Base-by-base conservation (phyloP, 2,329 filamentous ascomycete species). In the Alternaria sp. region DNA sequence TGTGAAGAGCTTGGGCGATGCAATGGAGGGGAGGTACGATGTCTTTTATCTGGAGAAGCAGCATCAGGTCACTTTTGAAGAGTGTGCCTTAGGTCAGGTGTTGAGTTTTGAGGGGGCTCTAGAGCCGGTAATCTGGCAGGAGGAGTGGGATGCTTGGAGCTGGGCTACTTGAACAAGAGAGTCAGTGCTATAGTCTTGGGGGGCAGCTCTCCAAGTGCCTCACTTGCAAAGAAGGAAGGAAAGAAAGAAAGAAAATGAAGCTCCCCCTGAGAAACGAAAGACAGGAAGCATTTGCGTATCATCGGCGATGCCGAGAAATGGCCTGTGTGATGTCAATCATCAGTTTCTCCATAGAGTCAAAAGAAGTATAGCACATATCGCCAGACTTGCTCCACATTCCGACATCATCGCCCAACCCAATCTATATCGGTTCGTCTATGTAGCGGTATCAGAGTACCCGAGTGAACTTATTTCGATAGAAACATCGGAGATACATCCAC, bases 1-100 rank as follows among this genome's bases (percentile, higher is more conserved):
- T 28, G 87, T 89, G 1, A 71, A 73, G 28, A 86, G 73, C 25
- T 74, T 90, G 2, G 70, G 73, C 0, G 85, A 87, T 54, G 87
- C 87, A 0, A 75, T 89, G 57, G 54, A 77, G 4, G 18, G 68
- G 0, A 68, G 69, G 0, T 89, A 82, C 43, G 86, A 90, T 65
- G 62, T 48, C 0, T 89, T 88, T 63, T 90, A 89, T 54, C 70
- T 73, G 14, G 28, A 79, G 38, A 82, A 79, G 20, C 84, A 85
- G 75, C 79, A 79, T 2, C 82, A 81, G 40, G 85, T 90, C 0
- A 73, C 76, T 2, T 90, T 85, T 64, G 78, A 79, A 0, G 81
- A 82, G 20, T 90, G 88, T 68, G 84, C 85, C 66, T 57, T 79
- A 22, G 88, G 87, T 1, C 88, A 90, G 66, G 77, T 89, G 20